phyloP scores from a whole-genome alignment of 306 rosid species.

The Elaeagnus macrophylla region DNA sequence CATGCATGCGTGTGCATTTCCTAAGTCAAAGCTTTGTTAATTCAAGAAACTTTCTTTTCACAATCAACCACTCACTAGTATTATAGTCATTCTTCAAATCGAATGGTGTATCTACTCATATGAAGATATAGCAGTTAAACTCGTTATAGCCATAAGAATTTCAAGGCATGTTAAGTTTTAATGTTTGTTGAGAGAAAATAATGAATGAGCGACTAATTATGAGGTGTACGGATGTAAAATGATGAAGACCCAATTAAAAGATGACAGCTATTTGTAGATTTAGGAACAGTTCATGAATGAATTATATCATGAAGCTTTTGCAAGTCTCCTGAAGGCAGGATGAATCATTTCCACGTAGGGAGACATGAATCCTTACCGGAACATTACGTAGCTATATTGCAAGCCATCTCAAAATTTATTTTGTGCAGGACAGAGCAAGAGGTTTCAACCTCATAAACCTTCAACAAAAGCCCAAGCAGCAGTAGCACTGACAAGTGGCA shows the following conservation, averaged over 20 bases:
- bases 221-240: background rate
- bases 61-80: background rate
- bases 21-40: too few relatives aligned
- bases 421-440: conserved; percentile 78
- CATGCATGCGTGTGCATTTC: background rate
- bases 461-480: conserved; percentile 82
- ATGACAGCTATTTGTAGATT: background rate
- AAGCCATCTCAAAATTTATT: background rate
- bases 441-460: conserved; percentile 85
- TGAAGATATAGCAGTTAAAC: background rate
- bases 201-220: background rate
- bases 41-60: background rate
- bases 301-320: background rate
- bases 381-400: background rate
- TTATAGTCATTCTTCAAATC: background rate
- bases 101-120: background rate
- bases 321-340: too few relatives aligned
- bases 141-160: background rate
- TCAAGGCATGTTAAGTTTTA: background rate
- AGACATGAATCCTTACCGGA: too few relatives aligned
- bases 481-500: conserved; percentile 70
- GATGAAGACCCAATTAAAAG: background rate
- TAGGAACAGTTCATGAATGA: background rate
- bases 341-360: too few relatives aligned
- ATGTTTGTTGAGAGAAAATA: conserved; percentile 3